Base-by-base conservation (phyloP, 2,329 filamentous ascomycete species). In the Daldinia eschscholtzii region DNA sequence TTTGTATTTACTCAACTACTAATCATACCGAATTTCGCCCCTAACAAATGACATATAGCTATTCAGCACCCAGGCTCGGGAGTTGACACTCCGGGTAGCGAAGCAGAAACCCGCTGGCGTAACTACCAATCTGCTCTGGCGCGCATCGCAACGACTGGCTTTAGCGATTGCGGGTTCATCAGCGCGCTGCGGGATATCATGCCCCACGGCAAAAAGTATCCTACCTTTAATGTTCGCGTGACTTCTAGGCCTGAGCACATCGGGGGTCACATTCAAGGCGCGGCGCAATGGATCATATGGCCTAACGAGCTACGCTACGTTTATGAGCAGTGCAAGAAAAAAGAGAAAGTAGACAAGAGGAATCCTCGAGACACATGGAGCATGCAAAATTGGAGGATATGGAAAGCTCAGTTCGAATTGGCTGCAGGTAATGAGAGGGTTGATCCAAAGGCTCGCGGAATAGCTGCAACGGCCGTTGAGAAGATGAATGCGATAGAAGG, bases 71-170 rank as follows among this genome's bases (percentile, higher is more conserved):
- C 60, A 9, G 56, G 50, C 18, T 63, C 67, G 3, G 67, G 48
- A 20, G 18, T 70, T 5, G 59, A 70, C n/a, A 56, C 13, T 7
- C 50, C 57, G 5, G 60, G 57, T 0, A 70, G 57, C 18, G 67
- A 70, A 37, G 26, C 44, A 13, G 60, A 64, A n/a, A 12, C 37
- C 33, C 67, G 67, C 12, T 70, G 67, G 67, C 67, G 67, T 13
- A 70, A 70, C 48, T 70, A 70, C 46, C 67, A 70, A 39, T 67
- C 67, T 30, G 5, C 60, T 37, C 57, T 70, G n/a, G 67, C 67
- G 30, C 67, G 60, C 57, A 70, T 67, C 18, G 57, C 64, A 26
- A 44, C 50, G 37, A 61, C 44, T 3, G 67, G 67, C 6, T 70
- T 70, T 23, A 55, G 50, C 18, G 64, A 67, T 15, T 70, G 67